Conservation (phyloP, 805 yeast genomes). For the Yarrowia yakushimensis region DNA sequence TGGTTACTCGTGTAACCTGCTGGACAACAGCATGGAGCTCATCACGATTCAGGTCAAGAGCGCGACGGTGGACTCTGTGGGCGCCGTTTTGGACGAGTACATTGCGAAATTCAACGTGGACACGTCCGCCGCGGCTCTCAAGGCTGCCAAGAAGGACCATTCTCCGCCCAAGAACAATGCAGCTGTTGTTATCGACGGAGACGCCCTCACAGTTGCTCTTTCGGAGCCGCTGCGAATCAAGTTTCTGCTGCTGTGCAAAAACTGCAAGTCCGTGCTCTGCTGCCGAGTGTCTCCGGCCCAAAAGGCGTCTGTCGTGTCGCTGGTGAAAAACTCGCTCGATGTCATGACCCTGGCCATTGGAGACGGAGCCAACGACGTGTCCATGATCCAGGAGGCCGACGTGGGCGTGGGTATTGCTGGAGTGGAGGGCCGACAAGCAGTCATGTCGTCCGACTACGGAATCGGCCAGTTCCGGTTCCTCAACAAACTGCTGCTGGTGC, state of each 20-base stretch:
- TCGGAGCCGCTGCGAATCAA: conserved; percentile 46
- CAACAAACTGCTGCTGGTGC: conserved; percentile 63
- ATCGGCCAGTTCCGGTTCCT: conserved; percentile 74
- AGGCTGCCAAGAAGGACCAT: conserved; percentile 57
- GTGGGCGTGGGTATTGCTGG: conserved; percentile 87
- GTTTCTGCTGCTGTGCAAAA: conserved; percentile 68
- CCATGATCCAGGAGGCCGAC: conserved; percentile 84
- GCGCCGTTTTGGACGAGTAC: conserved; percentile 45
- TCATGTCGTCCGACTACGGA: conserved; percentile 81
- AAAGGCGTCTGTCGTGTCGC: conserved; percentile 68
- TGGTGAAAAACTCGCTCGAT: conserved; percentile 60
- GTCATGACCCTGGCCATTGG: conserved; percentile 84
- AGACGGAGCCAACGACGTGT: conserved; percentile 85
- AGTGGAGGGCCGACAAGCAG: conserved; percentile 84
- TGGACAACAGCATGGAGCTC: conserved; percentile 67
- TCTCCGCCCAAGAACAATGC: conserved; percentile 54
- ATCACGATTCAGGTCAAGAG: conserved; percentile 47
- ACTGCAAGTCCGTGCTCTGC: conserved; percentile 73
- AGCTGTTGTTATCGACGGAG: conserved; percentile 74
- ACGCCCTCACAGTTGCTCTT: conserved; percentile 54
- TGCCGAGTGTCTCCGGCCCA: conserved; percentile 87
- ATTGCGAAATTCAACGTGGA: conserved; percentile 51
- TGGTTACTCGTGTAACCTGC: conserved; percentile 75
- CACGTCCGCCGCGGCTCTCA: conserved; percentile 44
- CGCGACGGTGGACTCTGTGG: conserved; percentile 31